phyloP scores from a whole-genome alignment of 106 monocot species.

The Acorus gramineus region DNA sequence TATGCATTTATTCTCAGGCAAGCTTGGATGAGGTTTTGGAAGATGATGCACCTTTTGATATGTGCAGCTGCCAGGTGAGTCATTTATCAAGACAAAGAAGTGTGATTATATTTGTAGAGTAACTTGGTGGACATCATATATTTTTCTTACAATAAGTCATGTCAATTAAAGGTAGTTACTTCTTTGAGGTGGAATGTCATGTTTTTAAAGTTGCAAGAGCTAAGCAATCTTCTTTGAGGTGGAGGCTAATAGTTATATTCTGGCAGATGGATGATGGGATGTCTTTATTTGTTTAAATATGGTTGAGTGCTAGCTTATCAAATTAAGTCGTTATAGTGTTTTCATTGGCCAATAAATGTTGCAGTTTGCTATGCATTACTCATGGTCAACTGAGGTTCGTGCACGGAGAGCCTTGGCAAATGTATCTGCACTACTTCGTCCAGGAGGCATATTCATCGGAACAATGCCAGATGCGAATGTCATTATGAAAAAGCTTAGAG shows the following conservation, averaged over 20 bases:
- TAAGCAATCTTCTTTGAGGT: too few species aligned
- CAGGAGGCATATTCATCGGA: constrained; percentile 90
- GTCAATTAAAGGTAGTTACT: too few species aligned
- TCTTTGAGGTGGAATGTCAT: too few species aligned
- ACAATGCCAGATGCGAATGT: constrained; percentile 99
- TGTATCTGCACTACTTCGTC: constrained; percentile 78
- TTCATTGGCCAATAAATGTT: constrained; percentile 1
- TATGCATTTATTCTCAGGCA: constrained; percentile 26
- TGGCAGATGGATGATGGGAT: background rate
- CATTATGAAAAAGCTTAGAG: constrained; percentile 82
- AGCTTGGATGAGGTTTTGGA: constrained; percentile 68
- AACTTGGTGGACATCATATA: too few species aligned
- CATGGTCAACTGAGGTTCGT: constrained; percentile 97
- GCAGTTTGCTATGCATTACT: constrained; percentile 98
- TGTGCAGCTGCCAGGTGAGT: constrained; percentile 96
- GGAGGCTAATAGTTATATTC: too few species aligned
- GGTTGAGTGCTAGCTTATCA: background rate
- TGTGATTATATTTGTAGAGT: too few species aligned
- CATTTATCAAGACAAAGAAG: background rate
- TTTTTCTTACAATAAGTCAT: too few species aligned
- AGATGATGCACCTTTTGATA: constrained; percentile 89
- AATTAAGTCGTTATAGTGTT: background rate
- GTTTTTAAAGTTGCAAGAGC: too few species aligned
- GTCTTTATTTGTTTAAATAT: background rate
- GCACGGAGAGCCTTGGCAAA: constrained; percentile 79